Conservation (phyloP, 2,329 filamentous ascomycete genomes). For the Alternaria sp. region DNA sequence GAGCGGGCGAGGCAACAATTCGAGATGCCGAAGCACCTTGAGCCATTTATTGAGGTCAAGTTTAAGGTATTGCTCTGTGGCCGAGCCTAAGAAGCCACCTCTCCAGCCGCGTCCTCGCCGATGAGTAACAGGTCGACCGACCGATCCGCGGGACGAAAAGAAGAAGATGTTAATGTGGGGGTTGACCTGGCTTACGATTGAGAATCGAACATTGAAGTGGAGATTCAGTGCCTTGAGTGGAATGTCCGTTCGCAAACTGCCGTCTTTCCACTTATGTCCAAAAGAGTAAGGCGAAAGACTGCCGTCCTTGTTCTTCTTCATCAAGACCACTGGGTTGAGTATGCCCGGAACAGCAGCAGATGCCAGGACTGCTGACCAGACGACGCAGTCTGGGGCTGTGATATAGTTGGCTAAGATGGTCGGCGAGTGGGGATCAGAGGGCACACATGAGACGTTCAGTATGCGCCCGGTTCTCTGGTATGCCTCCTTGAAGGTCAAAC, state of each 20-base stretch:
- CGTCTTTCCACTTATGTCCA: slow-evolving; percentile 99
- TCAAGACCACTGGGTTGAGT: slow-evolving; percentile 90
- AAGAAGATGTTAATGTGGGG: slow-evolving; percentile 99
- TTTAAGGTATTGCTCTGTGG: slow-evolving; percentile 93
- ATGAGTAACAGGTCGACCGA: slow-evolving; percentile 93
- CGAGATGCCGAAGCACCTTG: slow-evolving; percentile 89
- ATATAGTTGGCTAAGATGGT: slow-evolving; percentile 95
- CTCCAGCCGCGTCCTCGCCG: slow-evolving; percentile 94
- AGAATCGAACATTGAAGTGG: slow-evolving; percentile 98
- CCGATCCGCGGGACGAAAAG: slow-evolving; percentile 91
- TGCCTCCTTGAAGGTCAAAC: slow-evolving; percentile 92
- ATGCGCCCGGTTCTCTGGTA: slow-evolving; percentile 94
- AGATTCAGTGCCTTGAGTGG: slow-evolving; percentile 93
- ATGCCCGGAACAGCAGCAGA: slow-evolving; percentile 97
- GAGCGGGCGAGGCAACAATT: slow-evolving; percentile 86
- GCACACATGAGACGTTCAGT: slow-evolving; percentile 94
- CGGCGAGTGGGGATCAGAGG: slow-evolving; percentile 91
- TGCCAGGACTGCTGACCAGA: slow-evolving; percentile 95
- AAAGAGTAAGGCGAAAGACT: slow-evolving; percentile 90
- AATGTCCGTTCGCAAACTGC: slow-evolving; percentile 91
- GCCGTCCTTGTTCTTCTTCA: slow-evolving; percentile 83
- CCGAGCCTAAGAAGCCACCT: slow-evolving; percentile 91
- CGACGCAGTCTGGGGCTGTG: slow-evolving; percentile 94
- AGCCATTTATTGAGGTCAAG: slow-evolving; percentile 98
- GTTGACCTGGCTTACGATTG: slow-evolving; percentile 87